Percentiles rank a stretch among this genome's conserved stretches.
These are phyloP conservation scores for Aspergillus sp. DNA, from an alignment of 2,329 filamentous ascomycete species.

Conservation along the genomic window DNA sequence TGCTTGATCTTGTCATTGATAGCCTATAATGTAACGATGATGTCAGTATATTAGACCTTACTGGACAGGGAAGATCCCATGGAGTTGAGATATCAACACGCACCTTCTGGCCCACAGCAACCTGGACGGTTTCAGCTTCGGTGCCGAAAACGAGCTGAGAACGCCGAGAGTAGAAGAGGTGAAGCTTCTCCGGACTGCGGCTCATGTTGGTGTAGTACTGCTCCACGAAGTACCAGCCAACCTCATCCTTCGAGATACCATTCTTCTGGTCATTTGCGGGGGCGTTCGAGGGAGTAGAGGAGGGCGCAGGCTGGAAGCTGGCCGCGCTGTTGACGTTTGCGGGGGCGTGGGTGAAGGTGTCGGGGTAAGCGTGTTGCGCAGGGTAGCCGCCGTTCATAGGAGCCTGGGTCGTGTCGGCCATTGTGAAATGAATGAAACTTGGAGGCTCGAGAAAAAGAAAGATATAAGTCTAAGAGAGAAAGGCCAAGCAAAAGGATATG, in stretches of 20 bases:
- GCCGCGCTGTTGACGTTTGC: slow-evolving; percentile 37
- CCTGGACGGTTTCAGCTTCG: slow-evolving; percentile 83
- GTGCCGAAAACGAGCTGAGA: slow-evolving; percentile 92
- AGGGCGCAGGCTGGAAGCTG: slow-evolving; percentile 43
- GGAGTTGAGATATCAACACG: slow-evolving; percentile 44
- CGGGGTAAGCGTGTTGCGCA: slow-evolving; percentile 41
- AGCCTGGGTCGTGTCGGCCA: slow-evolving; percentile 44
- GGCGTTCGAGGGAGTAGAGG: slow-evolving; percentile 42
- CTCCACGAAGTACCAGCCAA: slow-evolving; percentile 99
- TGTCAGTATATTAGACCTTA: slow-evolving; percentile 8
- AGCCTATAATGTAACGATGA: slow-evolving; percentile 59
- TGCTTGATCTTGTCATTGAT: slow-evolving; percentile 94
- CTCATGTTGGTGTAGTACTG: slow-evolving; percentile 98
- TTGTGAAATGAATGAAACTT: slow-evolving; percentile 27
- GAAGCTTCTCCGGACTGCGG: slow-evolving; percentile 90
- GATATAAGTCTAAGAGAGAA: slow-evolving; percentile 11
- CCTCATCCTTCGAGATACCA: slow-evolving; percentile 77
- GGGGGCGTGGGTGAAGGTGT: slow-evolving; percentile 39
- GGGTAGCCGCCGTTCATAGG: slow-evolving; percentile 47
- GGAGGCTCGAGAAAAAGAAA: slow-evolving; percentile 7
- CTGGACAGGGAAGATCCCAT: neutral
- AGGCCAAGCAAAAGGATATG: slow-evolving; percentile 7
- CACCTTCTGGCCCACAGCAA: slow-evolving; percentile 86
- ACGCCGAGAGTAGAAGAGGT: slow-evolving; percentile 92
- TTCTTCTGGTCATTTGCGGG: slow-evolving; percentile 42